Conservation (phyloP, 2,329 filamentous ascomycete species). For the Chrysoporthe deuterocubensis region DNA sequence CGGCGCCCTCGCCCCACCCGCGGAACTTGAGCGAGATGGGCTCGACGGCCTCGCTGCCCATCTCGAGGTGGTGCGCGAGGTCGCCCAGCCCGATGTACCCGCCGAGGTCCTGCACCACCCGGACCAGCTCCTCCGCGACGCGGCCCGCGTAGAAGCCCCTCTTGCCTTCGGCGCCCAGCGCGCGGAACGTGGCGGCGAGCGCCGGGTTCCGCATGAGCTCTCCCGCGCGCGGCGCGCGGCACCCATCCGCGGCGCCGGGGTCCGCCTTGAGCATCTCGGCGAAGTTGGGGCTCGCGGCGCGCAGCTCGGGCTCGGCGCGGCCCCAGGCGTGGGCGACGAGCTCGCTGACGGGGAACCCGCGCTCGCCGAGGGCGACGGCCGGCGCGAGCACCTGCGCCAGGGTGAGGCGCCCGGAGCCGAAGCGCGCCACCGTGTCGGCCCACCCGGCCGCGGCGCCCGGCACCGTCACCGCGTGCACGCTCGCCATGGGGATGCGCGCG, state of each 20-base stretch:
- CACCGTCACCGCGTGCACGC: conserved; percentile 81
- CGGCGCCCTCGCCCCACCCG: conserved; percentile 53
- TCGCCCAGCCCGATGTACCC: conserved; percentile 81
- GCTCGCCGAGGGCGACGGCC: conserved; percentile 83
- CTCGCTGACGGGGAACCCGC: conserved; percentile 89
- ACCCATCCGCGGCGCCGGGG: conserved; percentile 65
- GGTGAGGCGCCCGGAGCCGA: conserved; percentile 83
- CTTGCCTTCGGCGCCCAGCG: conserved; percentile 80
- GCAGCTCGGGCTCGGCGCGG: conserved; percentile 64
- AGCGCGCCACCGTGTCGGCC: conserved; percentile 85
- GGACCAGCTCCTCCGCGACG: conserved; percentile 80
- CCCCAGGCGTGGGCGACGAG: conserved; percentile 76
- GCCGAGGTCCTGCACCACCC: conserved; percentile 75
- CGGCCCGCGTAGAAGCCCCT: conserved; percentile 88
- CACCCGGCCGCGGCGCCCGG: conserved; percentile 92
- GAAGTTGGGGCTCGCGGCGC: conserved; percentile 80
- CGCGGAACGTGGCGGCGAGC: conserved; percentile 79
- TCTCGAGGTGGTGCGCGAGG: conserved; percentile 71
- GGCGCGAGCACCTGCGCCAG: conserved; percentile 79
- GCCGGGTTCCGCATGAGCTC: conserved; percentile 89
- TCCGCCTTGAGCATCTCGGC: conserved; percentile 87
- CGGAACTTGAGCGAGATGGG: conserved; percentile 82
- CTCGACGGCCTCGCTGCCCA: conserved; percentile 76
- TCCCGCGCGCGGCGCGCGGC: conserved; percentile 74
- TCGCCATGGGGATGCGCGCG: conserved; percentile 71